Evolutionary conservation across 2,329 filamentous ascomycete species (phyloP).

Genomic region (Fonsecaea pedrosoi): DNA sequence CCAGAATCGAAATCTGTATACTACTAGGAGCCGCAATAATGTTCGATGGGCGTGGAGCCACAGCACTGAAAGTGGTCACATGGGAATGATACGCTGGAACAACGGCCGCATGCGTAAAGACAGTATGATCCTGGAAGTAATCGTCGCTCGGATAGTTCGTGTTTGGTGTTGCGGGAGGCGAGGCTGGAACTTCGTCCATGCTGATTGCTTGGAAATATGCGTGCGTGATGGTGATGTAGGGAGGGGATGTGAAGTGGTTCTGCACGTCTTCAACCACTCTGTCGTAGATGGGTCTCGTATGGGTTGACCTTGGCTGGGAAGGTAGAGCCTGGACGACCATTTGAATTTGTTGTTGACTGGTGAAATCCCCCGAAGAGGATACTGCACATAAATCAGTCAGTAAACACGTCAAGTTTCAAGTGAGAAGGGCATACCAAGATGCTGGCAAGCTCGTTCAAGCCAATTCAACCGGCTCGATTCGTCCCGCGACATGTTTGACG

Average conservation of each 20-base stretch:
- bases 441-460: slow-evolving; percentile 31
- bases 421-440: slow-evolving; percentile 27
- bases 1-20: slow-evolving; percentile 66
- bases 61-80: slow-evolving; percentile 52
- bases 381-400: slow-evolving; percentile 26
- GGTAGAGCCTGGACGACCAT: slow-evolving; percentile 66
- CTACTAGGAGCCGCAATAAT: slow-evolving; percentile 66
- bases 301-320: slow-evolving; percentile 54
- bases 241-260: slow-evolving; percentile 54
- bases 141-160: slow-evolving; percentile 59
- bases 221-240: slow-evolving; percentile 70
- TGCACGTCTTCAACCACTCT: slow-evolving; percentile 63
- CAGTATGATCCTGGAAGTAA: slow-evolving; percentile 62
- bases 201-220: slow-evolving; percentile 66
- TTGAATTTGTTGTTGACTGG: slow-evolving; percentile 53
- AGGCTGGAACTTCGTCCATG: slow-evolving; percentile 66
- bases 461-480: slow-evolving; percentile 26
- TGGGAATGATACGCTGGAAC: slow-evolving; percentile 65
- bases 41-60: slow-evolving; percentile 57
- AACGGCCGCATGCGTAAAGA: slow-evolving; percentile 67
- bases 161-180: slow-evolving; percentile 66
- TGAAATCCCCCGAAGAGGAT: slow-evolving; percentile 19
- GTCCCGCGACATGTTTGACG: slow-evolving; percentile 23
- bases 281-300: slow-evolving; percentile 55
- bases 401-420: not conserved